Percentiles rank a stretch among this genome's conserved stretches.
Evolutionary conservation across 2,329 filamentous ascomycete species (phyloP).

Genomic region (Talaromyces verruculosus): DNA sequence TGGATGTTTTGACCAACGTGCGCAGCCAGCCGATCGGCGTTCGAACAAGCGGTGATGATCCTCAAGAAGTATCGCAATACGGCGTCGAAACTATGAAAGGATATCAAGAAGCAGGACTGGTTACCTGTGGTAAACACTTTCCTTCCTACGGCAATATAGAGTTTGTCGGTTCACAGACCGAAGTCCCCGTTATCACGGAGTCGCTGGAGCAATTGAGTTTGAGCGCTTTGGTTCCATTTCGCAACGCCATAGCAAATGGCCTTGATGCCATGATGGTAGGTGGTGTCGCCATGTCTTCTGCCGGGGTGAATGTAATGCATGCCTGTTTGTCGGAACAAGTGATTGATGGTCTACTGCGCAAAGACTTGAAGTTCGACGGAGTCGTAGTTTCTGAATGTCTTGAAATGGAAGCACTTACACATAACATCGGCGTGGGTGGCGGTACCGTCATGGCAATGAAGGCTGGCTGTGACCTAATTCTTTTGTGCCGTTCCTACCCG

Average conservation of each 20-base stretch:
- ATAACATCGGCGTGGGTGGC: conserved; percentile 94
- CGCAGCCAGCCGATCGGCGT: conserved; percentile 88
- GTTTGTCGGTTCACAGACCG: conserved; percentile 84
- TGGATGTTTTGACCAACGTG: conserved; percentile 92
- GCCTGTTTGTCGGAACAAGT: conserved; percentile 91
- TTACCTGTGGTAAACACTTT: conserved; percentile 92
- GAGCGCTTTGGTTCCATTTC: conserved; percentile 87
- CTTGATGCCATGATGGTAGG: conserved; percentile 95
- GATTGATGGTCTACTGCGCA: conserved; percentile 83
- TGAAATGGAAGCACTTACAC: conserved; percentile 93
- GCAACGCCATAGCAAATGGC: conserved; percentile 82
- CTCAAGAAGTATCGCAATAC: conserved; percentile 91
- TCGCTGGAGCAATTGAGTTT: conserved; percentile 88
- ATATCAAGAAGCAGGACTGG: conserved; percentile 85
- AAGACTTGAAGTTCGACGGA: conserved; percentile 83
- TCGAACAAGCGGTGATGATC: conserved; percentile 85
- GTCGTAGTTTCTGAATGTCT: conserved; percentile 94
- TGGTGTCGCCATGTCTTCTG: conserved; percentile 87
- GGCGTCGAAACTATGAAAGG: conserved; percentile 88
- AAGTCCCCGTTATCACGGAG: conserved; percentile 94
- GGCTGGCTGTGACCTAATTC: conserved; percentile 87
- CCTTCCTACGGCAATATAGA: conserved; percentile 94
- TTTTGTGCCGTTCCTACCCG: conserved; percentile 83
- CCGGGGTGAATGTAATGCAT: conserved; percentile 91
- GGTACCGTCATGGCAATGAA: conserved; percentile 97